Evolutionary conservation across 805 yeast genomes (phyloP), one percentile per base, ranked within the genome.

Genomic region (Candida takata): DNA sequence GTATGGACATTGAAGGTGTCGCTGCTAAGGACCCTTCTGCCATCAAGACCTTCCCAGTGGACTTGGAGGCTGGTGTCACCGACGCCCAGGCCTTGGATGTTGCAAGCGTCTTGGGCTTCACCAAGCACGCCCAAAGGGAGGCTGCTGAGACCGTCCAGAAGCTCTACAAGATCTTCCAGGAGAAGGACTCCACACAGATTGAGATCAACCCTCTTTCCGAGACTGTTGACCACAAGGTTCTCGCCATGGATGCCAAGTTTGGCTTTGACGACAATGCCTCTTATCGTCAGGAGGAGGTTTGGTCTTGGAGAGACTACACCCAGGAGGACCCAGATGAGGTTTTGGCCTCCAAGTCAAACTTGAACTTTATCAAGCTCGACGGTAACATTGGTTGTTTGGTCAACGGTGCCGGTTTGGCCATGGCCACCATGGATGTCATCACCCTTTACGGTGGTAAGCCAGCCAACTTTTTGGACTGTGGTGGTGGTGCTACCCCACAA

Each of bases 401-500:
- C 62, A 92, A 92, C 67, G 99, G 99, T 72, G 99, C 99, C 41
- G 99, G 99, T 65, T 77, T 92, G 61, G 99, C 99, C 56, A 92
- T 92, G 99, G 99, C 99, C 54, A 92, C 99, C 49, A 88, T 92
- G 97, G 99, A 92, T 67, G 94, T 94, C 62, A 86, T 92, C 72
- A 87, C 92, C 71, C 77, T 92, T 55, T 84, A 87, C 70, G 97
- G 97, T 57, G 99, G 99, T 64, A 84, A 78, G 52, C 99, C 99
- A 55, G 99, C 98, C 49, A 92, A 92, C 75, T 92, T 92, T 77
- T 77, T 92, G 62, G 99, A 92, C 72, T 92, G 96, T 67, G 99
- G 99, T 73, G 99, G 99, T 72, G 95, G 96, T 65, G 98, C 99
- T 54, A 92, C 97, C 45, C 97, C 97, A 50, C 84, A 85, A 67